phyloP scores from a whole-genome alignment of 2,329 filamentous ascomycete species.

The Aureobasidium musti region DNA sequence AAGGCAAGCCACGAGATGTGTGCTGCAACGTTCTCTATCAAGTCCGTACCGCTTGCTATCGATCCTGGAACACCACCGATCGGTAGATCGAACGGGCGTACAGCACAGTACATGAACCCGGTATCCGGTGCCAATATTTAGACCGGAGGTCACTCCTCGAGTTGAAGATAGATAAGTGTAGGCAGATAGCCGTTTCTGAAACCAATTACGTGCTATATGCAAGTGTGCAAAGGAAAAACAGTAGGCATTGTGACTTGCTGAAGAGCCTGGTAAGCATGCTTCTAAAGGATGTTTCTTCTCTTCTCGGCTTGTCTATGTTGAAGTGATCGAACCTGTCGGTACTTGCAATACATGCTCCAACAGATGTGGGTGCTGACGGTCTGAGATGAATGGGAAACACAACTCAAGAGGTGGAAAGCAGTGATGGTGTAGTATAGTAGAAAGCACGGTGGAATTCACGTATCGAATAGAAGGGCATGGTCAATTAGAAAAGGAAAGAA shows the following conservation, averaged over 20 bases:
- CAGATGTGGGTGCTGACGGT: too few species aligned
- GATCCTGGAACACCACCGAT: background rate
- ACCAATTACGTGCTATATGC: background rate
- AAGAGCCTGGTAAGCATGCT: too few species aligned
- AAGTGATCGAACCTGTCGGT: too few species aligned
- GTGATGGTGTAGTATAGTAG: too few species aligned
- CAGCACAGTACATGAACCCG: constrained; percentile 2
- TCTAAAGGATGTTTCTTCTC: too few species aligned
- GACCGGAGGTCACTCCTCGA: background rate
- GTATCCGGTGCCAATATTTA: constrained; percentile 2
- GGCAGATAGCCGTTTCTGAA: background rate
- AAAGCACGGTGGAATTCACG: background rate
- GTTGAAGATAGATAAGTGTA: background rate
- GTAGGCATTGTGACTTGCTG: too few species aligned
- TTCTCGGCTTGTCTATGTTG: too few species aligned
- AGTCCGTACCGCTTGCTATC: background rate
- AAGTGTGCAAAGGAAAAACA: background rate
- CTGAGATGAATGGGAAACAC: too few species aligned
- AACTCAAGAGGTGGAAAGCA: too few species aligned
- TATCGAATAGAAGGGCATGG: background rate
- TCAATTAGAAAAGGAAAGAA: background rate
- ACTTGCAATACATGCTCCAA: too few species aligned
- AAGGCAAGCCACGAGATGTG: background rate
- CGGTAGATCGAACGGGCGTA: constrained; percentile 19
- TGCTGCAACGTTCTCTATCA: constrained; percentile 12